Evolutionary conservation across 2,329 filamentous ascomycete species (phyloP), one percentile per base, ranked within the genome.

Genomic region (Cytospora mali): DNA sequence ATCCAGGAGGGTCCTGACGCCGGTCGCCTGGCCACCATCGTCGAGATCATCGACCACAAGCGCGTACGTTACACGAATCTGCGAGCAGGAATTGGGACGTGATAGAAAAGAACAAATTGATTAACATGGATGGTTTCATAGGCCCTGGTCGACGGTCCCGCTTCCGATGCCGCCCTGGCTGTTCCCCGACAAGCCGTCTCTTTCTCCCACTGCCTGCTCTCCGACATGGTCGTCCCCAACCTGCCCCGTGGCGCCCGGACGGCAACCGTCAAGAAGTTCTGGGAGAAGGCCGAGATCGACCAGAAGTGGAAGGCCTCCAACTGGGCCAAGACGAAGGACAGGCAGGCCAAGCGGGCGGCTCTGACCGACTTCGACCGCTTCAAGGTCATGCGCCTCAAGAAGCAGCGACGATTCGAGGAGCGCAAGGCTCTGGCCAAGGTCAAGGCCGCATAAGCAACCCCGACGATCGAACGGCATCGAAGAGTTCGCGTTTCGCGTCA

Each of bases 31-130:
- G 96, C 93, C 75, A 84, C 89, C 75, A 94, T 99, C 77, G 93
- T 97, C 82, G 94, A 99, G 89, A 98, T 99, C 82, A 95, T 99
- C 84, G 95, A 99, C 84, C 94, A 99, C 90, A 97, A 97, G 88
- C 93, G 95, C 84, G 95, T 99, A 96, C 79, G 95, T 92, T 77
- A 39, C 64, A 49, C 62, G 53, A 31, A 62, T 51, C 58, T 31
- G 21, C 39, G 62, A 57, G 21, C 55, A 39, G 64, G 58, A 57
- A 58, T 58, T 60, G 58, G 39, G 52, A 55, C 5, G n/a, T 46
- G 31, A 46, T 35, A 42, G 35, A 6, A 21, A 59, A 51, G 29
- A 23, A 27, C 55, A 62, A 48, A 55, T 70, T 71, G 72, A 73
- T 72, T 72, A 62, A 73, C 68, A 68, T 64, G 66, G 25, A 53